Base-by-base conservation (phyloP, 805 yeast species). In the Suhomyces tanzawaensis region DNA sequence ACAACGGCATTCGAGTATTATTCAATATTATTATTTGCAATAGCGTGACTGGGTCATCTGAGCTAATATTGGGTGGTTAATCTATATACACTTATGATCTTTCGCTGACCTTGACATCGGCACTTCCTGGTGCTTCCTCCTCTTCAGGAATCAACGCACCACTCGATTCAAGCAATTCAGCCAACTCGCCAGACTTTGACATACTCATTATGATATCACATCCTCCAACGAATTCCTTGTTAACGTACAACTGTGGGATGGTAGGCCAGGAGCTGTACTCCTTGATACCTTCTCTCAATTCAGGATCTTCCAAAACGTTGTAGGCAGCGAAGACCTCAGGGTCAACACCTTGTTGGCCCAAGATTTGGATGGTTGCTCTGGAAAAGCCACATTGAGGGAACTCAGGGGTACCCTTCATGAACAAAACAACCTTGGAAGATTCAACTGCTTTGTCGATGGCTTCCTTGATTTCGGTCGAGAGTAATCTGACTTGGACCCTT, bases 371-470 rank as follows among this genome's bases (percentile, higher is more conserved):
- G 9, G 98, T 85, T 38, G 96, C 95, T 57, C 96, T 79, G 9
- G 97, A 89, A 56, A 93, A 93, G 0, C 99, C 99, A 71, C 99
- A 93, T 53, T 88, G 95, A 28, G 99, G 99, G 42, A 85, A 89
- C 55, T 91, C 95, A 13, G 99, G 99, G 2, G 96, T 91, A 13
- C 99, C 99, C 66, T 93, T 93, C 99, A 93, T 93, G 69, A 93
- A 93, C 30, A 93, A 71, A 7, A 93, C 99, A 15, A 93, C 98
- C 7, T 95, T 95, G 1, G 98, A 93, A 6, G 95, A 82, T 4
- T 66, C 69, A 18, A 93, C 84, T 1, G 98, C 98, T 30, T 77
- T 73, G 51, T 85, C 88, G 42, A 93, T 90, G 33, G 98, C 97
- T 17, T 75, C 70, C 48, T 76, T 79, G 44, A 91, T 85, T 49